Evolutionary conservation across 2,329 filamentous ascomycete species (phyloP), one percentile per base, ranked within the genome.

Genomic region (Zelopaecilomyces penicillatus): DNA sequence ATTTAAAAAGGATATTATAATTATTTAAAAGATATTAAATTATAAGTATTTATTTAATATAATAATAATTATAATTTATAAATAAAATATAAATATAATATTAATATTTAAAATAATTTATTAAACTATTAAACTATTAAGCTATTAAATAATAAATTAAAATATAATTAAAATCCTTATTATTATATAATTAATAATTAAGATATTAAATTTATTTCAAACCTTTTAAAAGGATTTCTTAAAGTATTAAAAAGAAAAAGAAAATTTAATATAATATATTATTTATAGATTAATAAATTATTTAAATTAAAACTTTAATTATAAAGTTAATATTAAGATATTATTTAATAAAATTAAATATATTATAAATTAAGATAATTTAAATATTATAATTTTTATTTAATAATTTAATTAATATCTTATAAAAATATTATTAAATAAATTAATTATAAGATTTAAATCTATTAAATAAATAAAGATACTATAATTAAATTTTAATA

Each of bases 391-490:
- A 4, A 30, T 40, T 40, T 31, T 40, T 40, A 40, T 40, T 12
- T 40, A 40, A 40, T 30, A 40, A 27, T 5, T 40, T 40, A 40
- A 26, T 30, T 30, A 40, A 40, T 30, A 40, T 31, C n/a, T n/a
- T n/a, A n/a, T 40, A 40, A 5, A 6, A 30, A 30, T 30, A 40
- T 5, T 19, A 31, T 6, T 34, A 34, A n/a, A 7, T 34, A 34
- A 8, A 34, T 8, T 34, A 34, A 34, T 8, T 7, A 34, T 7
- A 34, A 34, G 7, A 34, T n/a, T 34, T 34, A 8, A 34, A 7
- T 34, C 32, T 34, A 7, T 34, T 34, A 8, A 34, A 8, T 34
- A 8, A n/a, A n/a, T 34, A 34, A 34, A 34, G n/a, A 34, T 34
- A 8, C 32, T 34, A 7, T 34, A 8, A 7, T 34, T 34, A 8